phyloP scores from a whole-genome alignment of 2,329 filamentous ascomycete species.

The Phyllosticta capitalensis region DNA sequence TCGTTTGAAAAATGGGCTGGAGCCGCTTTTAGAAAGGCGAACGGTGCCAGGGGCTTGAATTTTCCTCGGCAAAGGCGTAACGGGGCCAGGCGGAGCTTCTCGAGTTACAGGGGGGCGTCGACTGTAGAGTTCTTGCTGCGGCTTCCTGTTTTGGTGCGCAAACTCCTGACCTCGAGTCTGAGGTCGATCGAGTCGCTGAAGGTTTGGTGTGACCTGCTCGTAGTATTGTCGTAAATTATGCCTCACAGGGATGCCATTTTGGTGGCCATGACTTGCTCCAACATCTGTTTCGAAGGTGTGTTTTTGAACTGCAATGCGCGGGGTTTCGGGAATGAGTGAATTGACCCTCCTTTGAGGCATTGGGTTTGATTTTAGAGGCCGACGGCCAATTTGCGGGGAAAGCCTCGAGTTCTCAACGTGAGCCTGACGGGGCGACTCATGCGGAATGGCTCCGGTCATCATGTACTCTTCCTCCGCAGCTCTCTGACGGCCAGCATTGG shows the following conservation, averaged over 20 bases:
- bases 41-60: neutral
- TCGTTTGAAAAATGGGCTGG: slow-evolving; percentile 33
- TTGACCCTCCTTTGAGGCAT: neutral
- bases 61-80: slow-evolving; percentile 13
- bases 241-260: neutral
- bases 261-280: neutral
- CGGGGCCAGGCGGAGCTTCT: neutral
- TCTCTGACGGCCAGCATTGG: neutral
- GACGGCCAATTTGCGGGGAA: neutral
- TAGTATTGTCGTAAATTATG: neutral
- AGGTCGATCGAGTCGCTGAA: neutral
- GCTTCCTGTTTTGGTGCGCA: neutral
- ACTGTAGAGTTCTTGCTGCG: no score
- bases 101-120: neutral
- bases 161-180: neutral
- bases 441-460: slow-evolving; percentile 1
- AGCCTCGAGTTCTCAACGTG: neutral
- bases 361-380: neutral
- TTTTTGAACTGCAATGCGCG: neutral
- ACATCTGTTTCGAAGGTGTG: neutral
- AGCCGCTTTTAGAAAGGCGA: neutral
- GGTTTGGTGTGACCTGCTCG: neutral
- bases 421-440: neutral
- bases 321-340: neutral
- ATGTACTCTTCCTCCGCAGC: neutral